Percentiles rank a stretch among this genome's conserved stretches.
Evolutionary conservation across 768 basidiomycete genomes (phyloP).

Genomic region (Suillus placidus): DNA sequence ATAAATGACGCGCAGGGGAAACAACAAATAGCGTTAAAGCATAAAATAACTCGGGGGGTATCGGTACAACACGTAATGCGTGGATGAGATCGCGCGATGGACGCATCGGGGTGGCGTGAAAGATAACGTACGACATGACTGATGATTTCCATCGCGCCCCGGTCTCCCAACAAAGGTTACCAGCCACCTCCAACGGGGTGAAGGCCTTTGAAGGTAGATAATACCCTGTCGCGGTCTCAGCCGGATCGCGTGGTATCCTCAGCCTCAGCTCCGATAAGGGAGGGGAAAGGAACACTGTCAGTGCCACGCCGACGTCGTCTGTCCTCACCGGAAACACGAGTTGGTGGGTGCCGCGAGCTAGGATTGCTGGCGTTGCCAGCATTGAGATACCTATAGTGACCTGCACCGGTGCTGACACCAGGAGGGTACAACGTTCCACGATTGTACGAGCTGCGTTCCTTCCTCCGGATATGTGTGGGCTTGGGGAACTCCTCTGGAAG

Average conservation of each 20-base stretch:
- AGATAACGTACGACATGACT: slow-evolving; percentile 4
- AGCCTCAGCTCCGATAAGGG: neutral
- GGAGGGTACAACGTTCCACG: slow-evolving; percentile 73
- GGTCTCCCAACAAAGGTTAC: neutral
- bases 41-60: slow-evolving; percentile 32
- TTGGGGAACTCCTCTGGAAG: slow-evolving; percentile 80
- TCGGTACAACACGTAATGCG: slow-evolving; percentile 25
- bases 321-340: slow-evolving; percentile 14
- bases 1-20: slow-evolving; percentile 1
- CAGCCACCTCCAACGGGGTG: neutral
- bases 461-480: slow-evolving; percentile 78
- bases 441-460: slow-evolving; percentile 81
- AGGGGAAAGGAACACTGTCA: slow-evolving; percentile 3
- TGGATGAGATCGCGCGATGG: slow-evolving; percentile 22
- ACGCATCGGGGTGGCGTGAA: neutral
- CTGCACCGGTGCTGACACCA: slow-evolving; percentile 32
- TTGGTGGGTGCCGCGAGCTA: slow-evolving; percentile 17
- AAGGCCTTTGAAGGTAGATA: neutral
- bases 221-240: neutral
- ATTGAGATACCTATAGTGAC: slow-evolving; percentile 32
- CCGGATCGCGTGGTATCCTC: neutral
- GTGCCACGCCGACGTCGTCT: slow-evolving; percentile 5
- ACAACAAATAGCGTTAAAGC: slow-evolving; percentile 30
- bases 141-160: neutral
- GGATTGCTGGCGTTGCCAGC: slow-evolving; percentile 22